Evolutionary conservation across 1,284 basidiomycete genomes (phyloP).

Genomic region (Malassezia globosa): DNA sequence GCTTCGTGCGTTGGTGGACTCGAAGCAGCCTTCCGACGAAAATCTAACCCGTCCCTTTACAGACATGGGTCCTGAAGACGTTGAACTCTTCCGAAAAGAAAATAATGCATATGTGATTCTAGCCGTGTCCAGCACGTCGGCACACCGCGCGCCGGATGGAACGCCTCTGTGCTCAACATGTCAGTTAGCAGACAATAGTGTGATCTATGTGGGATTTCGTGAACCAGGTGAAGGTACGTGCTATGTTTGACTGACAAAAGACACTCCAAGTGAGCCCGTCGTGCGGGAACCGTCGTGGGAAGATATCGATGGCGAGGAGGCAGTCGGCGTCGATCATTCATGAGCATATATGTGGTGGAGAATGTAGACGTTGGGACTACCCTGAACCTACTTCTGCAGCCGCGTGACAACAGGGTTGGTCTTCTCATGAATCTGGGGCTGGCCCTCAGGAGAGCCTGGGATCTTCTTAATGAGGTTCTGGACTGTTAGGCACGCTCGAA

Average conservation of each 20-base stretch:
- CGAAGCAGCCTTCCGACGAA: slow-evolving; percentile 10
- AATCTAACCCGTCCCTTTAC: slow-evolving; percentile 6
- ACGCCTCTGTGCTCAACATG: not conserved
- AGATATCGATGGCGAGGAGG: slow-evolving; percentile 1
- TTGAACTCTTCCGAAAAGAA: slow-evolving; percentile 1
- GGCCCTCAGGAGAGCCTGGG: slow-evolving; percentile 74
- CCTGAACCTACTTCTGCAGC: slow-evolving; percentile 15
- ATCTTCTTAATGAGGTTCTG: slow-evolving; percentile 86
- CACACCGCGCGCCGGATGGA: slow-evolving; percentile 1
- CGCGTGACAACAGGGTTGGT: slow-evolving; percentile 57
- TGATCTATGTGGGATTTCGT: slow-evolving; percentile 14
- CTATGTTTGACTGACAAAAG: not conserved
- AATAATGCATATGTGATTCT: slow-evolving; percentile 1
- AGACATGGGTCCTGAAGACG: not conserved
- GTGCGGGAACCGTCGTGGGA: slow-evolving; percentile 13
- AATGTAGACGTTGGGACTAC: too few relatives aligned
- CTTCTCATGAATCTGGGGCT: slow-evolving; percentile 80
- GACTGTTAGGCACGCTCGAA: too few relatives aligned
- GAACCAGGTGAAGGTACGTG: not conserved
- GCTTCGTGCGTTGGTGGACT: not conserved
- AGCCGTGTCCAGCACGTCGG: not conserved
- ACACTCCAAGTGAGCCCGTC: not conserved
- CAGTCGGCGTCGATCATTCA: not conserved
- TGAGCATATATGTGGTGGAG: not conserved
- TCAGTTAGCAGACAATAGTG: slow-evolving; percentile 1